Evolutionary conservation across 805 yeast species (phyloP).

Genomic region (Clavispora phyllophila): DNA sequence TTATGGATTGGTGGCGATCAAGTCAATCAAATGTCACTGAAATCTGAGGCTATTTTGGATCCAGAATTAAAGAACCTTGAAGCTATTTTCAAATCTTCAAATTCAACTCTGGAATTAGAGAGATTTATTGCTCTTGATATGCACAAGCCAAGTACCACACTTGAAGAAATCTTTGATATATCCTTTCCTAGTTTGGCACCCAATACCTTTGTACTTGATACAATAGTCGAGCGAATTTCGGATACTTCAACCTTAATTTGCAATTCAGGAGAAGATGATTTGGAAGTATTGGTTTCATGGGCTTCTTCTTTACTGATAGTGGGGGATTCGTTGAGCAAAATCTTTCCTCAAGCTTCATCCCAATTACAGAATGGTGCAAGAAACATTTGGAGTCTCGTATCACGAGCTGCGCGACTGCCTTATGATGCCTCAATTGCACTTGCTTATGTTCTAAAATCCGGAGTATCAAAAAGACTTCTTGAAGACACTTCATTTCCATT

Average conservation of each 20-base stretch:
- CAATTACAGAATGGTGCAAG: neutral
- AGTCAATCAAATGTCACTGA: neutral
- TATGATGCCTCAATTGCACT: neutral
- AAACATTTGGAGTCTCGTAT: neutral
- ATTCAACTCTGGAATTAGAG: neutral
- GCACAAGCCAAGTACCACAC: neutral
- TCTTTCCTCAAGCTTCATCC: neutral
- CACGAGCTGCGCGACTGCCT: neutral
- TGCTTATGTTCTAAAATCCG: neutral
- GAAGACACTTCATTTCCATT: neutral
- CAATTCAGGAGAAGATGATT: neutral
- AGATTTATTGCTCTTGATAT: neutral
- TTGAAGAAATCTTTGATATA: neutral
- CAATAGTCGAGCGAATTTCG: neutral
- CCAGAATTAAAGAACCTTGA: neutral
- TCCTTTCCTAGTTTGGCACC: neutral
- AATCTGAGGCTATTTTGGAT: neutral
- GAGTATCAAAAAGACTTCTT: neutral
- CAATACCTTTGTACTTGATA: neutral
- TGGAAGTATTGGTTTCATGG: neutral
- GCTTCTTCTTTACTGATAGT: neutral
- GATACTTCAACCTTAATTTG: neutral
- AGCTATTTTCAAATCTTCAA: neutral
- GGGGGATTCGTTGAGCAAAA: neutral
- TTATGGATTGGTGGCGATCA: slow-evolving; percentile 39